Percentiles rank a stretch among this genome's conserved stretches.
These are phyloP conservation scores for Lablab purpureus DNA, from an alignment of 306 rosid genomes.

Conservation along the genomic window DNA sequence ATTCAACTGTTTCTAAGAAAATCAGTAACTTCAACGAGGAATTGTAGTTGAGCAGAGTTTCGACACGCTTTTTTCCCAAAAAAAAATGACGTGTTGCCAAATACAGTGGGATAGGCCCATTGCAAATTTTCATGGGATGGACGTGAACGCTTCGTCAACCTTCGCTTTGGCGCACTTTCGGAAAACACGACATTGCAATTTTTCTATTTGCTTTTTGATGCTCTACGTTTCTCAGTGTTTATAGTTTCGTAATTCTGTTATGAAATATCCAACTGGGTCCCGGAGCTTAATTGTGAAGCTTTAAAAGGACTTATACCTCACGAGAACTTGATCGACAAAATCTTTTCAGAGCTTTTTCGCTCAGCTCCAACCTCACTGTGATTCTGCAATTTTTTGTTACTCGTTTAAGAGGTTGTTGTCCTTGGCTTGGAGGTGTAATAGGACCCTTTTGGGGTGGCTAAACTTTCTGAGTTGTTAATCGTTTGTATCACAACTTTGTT, in stretches of 20 bases:
- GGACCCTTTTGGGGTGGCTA: constrained; percentile 20
- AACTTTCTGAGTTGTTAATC: constrained; percentile 23
- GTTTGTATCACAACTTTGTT: not conserved
- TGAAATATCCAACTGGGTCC: constrained; percentile 31
- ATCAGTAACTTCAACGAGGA: not conserved
- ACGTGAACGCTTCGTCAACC: not conserved
- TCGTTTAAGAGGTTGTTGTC: not conserved
- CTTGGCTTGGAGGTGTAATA: not conserved
- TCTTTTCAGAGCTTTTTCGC: constrained; percentile 4
- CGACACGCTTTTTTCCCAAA: not conserved
- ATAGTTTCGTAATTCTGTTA: constrained; percentile 2
- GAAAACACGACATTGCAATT: not conserved
- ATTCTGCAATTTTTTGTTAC: not conserved
- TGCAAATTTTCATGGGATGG: not conserved
- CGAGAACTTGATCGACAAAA: not conserved
- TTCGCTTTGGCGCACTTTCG: constrained; percentile 3
- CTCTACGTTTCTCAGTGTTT: not conserved
- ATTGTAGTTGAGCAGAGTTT: constrained; percentile 2
- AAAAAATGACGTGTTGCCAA: not conserved
- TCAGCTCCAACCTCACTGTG: not conserved
- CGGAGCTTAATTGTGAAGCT: constrained; percentile 25
- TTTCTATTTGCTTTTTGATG: not conserved
- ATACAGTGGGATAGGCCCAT: constrained; percentile 25
- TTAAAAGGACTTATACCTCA: constrained; percentile 23
- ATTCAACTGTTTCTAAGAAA: not conserved